Conservation (phyloP, 306 rosid genomes). For the Dalbergia cultrata region DNA sequence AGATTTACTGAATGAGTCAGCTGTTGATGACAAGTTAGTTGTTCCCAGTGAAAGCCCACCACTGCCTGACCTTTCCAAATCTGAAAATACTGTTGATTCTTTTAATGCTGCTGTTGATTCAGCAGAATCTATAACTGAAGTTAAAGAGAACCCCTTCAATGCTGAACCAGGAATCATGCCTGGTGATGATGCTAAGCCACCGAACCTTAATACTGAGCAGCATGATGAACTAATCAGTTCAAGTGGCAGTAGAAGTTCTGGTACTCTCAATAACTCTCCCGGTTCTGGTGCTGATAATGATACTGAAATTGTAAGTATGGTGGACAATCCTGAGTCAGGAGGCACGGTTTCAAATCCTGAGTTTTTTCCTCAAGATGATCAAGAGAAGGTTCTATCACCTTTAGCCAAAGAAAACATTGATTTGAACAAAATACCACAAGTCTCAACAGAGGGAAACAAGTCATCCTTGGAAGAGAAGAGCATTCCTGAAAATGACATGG, state of each 20-base stretch:
- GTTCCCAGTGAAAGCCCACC: slow-evolving; percentile 46
- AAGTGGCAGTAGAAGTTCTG: slow-evolving; percentile 47
- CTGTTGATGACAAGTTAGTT: slow-evolving; percentile 55
- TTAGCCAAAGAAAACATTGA: slow-evolving; percentile 55
- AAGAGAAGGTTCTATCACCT: slow-evolving; percentile 52
- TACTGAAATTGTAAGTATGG: slow-evolving; percentile 45
- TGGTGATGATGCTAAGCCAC: slow-evolving; percentile 49
- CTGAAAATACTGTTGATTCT: slow-evolving; percentile 63
- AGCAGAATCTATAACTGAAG: slow-evolving; percentile 59
- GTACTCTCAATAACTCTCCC: slow-evolving; percentile 47
- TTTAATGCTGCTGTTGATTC: slow-evolving; percentile 51
- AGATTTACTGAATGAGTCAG: slow-evolving; percentile 53
- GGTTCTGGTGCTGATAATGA: slow-evolving; percentile 50
- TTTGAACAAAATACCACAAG: slow-evolving; percentile 50
- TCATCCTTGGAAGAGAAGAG: slow-evolving; percentile 57
- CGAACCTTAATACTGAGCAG: slow-evolving; percentile 53
- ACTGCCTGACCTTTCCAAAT: slow-evolving; percentile 52
- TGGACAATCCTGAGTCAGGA: slow-evolving; percentile 53
- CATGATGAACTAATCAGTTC: slow-evolving; percentile 58
- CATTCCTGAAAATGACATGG: slow-evolving; percentile 47
- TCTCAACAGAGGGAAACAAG: slow-evolving; percentile 56
- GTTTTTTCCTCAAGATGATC: slow-evolving; percentile 44
- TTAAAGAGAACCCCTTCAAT: slow-evolving; percentile 53
- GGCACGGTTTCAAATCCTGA: slow-evolving; percentile 55
- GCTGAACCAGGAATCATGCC: slow-evolving; percentile 54